These are phyloP conservation scores for Xylariomycetidae sp. DNA, from an alignment of 2,329 filamentous ascomycete species.

Conservation along the genomic window DNA sequence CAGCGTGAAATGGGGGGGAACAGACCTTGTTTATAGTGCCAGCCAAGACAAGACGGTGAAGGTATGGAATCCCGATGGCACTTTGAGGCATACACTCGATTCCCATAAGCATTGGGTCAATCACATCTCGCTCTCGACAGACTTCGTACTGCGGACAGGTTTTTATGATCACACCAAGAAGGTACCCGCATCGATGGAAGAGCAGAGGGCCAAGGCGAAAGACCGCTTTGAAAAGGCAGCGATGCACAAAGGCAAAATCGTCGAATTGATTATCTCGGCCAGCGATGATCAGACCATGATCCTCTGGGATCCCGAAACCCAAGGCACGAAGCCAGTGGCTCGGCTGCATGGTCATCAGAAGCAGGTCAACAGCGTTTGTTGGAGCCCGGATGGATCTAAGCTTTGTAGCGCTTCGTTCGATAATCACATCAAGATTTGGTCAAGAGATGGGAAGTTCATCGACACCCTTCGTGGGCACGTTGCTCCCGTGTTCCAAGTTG, in stretches of 20 bases:
- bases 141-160: conserved; percentile 79
- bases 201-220: conserved; percentile 69
- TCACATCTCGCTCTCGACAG: conserved; percentile 87
- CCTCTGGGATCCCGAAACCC: conserved; percentile 77
- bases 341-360: conserved; percentile 92
- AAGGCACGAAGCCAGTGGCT: conserved; percentile 78
- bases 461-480: conserved; percentile 80
- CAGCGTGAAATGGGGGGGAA: conserved; percentile 94
- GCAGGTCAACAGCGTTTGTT: conserved; percentile 91
- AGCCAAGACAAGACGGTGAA: conserved; percentile 87
- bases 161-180: conserved; percentile 78
- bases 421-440: conserved; percentile 93
- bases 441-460: conserved; percentile 71
- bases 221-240: conserved; percentile 83
- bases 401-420: conserved; percentile 91
- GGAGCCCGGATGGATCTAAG: conserved; percentile 82
- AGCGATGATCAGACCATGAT: conserved; percentile 97
- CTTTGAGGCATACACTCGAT: conserved; percentile 71
- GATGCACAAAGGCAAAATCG: conserved; percentile 67
- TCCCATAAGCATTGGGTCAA: conserved; percentile 95
- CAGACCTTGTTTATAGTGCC: conserved; percentile 73
- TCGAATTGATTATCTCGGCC: conserved; percentile 83
- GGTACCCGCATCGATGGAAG: conserved; percentile 64
- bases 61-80: conserved; percentile 74
- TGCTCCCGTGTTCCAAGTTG: conserved; percentile 85